These are phyloP conservation scores for Penicillium egyptiacum DNA, from an alignment of 495 filamentous ascomycete genomes.

Conservation along the genomic window DNA sequence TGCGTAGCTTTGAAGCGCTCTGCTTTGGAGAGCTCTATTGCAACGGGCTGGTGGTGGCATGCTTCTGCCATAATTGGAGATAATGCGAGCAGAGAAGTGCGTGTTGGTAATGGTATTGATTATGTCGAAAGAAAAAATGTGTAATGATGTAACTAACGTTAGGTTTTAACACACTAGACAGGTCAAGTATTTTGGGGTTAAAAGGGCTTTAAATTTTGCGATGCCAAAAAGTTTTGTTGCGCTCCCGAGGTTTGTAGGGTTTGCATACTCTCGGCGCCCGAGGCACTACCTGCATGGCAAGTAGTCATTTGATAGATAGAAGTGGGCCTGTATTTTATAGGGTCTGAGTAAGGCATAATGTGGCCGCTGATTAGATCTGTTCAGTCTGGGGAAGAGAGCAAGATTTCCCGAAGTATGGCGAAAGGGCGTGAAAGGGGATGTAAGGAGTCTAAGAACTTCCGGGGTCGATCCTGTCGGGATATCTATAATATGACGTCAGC, in stretches of 20 bases:
- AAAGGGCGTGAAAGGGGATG: constrained; percentile 8
- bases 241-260: constrained; percentile 17
- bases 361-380: constrained; percentile 9
- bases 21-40: constrained; percentile 30
- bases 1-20: constrained; percentile 36
- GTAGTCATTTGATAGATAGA: constrained; percentile 7
- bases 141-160: constrained; percentile 15
- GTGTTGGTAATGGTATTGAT: constrained; percentile 16
- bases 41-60: constrained; percentile 13
- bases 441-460: not conserved
- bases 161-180: constrained; percentile 16
- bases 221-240: constrained; percentile 18
- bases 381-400: constrained; percentile 8
- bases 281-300: constrained; percentile 6
- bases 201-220: constrained; percentile 20
- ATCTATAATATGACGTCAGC: constrained; percentile 27
- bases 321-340: not conserved
- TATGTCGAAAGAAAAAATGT: constrained; percentile 15
- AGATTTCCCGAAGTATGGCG: constrained; percentile 10
- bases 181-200: constrained; percentile 15
- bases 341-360: not conserved
- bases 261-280: constrained; percentile 24
- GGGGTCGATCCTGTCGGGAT: not conserved
- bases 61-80: constrained; percentile 27
- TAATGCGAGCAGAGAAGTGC: constrained; percentile 14